Base-by-base conservation (phyloP, 208 protist species). In the Tritrichomonas musculus region DNA sequence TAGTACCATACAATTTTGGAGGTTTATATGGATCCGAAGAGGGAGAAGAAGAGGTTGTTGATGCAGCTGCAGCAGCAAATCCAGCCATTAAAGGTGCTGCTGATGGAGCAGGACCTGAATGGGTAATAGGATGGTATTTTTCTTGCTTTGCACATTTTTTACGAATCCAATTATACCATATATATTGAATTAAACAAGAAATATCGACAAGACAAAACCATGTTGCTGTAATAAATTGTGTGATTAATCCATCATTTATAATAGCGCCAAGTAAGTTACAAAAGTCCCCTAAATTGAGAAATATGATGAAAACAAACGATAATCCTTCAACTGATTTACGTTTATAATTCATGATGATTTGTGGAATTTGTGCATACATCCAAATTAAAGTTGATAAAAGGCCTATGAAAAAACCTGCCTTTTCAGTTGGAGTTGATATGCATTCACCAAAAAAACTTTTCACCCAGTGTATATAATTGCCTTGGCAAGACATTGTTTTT, bases 201-300 rank as follows among this genome's bases (percentile, higher is more conserved):
- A 14, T 41, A 50, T 82, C 73, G 1, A 82, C 73, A 36, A 14
- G 25, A 20, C 33, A 47, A 25, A 50, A 82, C 5, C n/a, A 82
- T 50, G 73, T 53, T n/a, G 73, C n/a, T 47, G 73, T 82, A 82
- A 82, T 82, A 20, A 82, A 25, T 82, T 82, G 73, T 82, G 73
- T 82, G 1, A 82, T 41, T 82, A 82, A 82, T n/a, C 41, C 41
- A 20, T 44, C 25, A 20, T 25, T 82, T 82, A 82, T 47, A 25
- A 82, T 25, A 8, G 14, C n/a, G 3, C 73, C 73, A n/a, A 36
- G 30, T 1, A 82, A 20, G 50, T 82, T 82, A 30, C n/a, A 82
- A 50, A 50, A 20, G 20, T 82, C 73, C 1, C 73, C 73, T n/a
- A 82, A 82, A 9, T 53, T 47, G 4, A 82, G 41, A 50, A 82